These are phyloP conservation scores for Globisporangium camurandrum DNA, from an alignment of 352 stramenopile species.

Conservation along the genomic window DNA sequence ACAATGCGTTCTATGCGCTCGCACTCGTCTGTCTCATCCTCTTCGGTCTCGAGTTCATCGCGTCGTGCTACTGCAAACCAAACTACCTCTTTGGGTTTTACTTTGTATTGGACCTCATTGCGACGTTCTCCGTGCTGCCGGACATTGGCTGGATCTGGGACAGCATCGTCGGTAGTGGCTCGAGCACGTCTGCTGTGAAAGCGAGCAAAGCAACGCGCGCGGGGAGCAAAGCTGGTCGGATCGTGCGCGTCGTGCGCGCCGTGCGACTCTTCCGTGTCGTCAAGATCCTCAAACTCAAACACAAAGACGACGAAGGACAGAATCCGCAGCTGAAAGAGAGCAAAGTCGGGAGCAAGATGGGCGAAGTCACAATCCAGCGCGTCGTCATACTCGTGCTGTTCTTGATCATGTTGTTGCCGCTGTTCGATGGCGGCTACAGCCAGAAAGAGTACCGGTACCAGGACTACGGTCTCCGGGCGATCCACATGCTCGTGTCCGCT, in stretches of 20 bases:
- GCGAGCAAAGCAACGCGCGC: conserved; percentile 63
- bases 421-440: conserved; percentile 77
- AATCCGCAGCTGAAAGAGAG: conserved; percentile 58
- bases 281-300: conserved; percentile 84
- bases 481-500: conserved; percentile 59
- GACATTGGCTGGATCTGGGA: conserved; percentile 82
- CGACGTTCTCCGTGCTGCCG: conserved; percentile 73
- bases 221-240: conserved; percentile 74
- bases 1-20: conserved; percentile 81
- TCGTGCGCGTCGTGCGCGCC: conserved; percentile 78
- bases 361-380: conserved; percentile 77
- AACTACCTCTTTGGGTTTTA: conserved; percentile 89
- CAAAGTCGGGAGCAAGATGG: conserved; percentile 86
- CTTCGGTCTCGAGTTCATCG: conserved; percentile 85
- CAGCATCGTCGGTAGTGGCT: conserved; percentile 46
- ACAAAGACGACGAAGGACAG: conserved; percentile 41
- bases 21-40: conserved; percentile 84
- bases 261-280: conserved; percentile 80
- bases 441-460: conserved; percentile 80
- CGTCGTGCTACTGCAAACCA: conserved; percentile 64
- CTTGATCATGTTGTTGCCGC: conserved; percentile 82
- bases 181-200: conserved; percentile 49
- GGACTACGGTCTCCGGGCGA: conserved; percentile 72
- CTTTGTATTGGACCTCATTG: conserved; percentile 82
- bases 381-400: conserved; percentile 88